phyloP scores from a whole-genome alignment of 2,329 filamentous ascomycete species.

The Aspergillus ibericus region DNA sequence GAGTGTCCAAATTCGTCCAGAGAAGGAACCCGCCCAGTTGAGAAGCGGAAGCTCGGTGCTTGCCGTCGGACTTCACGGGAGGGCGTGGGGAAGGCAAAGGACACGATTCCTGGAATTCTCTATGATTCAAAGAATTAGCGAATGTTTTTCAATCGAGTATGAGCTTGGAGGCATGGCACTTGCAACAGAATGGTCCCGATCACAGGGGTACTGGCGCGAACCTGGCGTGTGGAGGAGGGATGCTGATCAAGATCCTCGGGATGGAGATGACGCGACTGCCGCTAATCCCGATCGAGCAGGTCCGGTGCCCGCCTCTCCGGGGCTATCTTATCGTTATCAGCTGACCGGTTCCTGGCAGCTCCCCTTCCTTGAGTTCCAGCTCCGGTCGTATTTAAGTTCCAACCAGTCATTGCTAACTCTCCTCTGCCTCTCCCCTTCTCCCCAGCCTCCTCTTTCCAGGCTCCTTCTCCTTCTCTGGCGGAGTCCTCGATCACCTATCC shows the following conservation, averaged over 20 bases:
- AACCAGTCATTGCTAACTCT: neutral
- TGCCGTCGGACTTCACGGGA: neutral
- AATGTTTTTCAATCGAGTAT: too few species aligned
- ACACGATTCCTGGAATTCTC: neutral
- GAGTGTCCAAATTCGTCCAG: too few species aligned
- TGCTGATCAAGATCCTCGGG: neutral
- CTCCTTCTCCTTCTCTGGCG: neutral
- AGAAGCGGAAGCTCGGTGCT: neutral
- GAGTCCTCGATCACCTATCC: neutral
- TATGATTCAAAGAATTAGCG: neutral
- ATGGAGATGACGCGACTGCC: neutral
- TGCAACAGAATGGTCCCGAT: neutral
- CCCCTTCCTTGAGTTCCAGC: neutral
- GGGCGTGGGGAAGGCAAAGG: too few species aligned
- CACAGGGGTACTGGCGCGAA: neutral
- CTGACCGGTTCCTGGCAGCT: neutral
- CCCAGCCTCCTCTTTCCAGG: neutral
- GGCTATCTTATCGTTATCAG: neutral
- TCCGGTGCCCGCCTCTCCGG: neutral
- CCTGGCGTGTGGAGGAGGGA: neutral
- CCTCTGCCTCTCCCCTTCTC: neutral
- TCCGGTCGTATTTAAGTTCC: neutral
- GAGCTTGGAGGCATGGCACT: neutral
- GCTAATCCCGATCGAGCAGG: neutral
- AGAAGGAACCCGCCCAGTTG: neutral